phyloP scores from a whole-genome alignment of 176 grass and related monocot species.

The Triticum timopheevii region DNA sequence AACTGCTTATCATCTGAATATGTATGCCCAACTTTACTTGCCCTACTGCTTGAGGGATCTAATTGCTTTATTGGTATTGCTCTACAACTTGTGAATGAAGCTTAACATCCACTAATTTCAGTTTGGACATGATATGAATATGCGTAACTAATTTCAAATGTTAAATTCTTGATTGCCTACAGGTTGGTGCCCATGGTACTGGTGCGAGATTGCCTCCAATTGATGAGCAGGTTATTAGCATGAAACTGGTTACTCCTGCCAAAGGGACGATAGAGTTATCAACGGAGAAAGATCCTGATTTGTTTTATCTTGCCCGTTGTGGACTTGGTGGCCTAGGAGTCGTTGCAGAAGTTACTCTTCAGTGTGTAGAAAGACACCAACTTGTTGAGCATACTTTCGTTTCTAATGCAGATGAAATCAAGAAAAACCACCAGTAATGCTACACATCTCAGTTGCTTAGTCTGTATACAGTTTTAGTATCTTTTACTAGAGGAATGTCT shows the following conservation, averaged over 20 bases:
- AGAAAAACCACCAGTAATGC: constrained; percentile 91
- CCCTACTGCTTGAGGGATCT: constrained; percentile 1
- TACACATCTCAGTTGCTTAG: constrained; percentile 22
- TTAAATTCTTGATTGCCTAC: constrained; percentile 11
- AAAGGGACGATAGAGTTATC: constrained; percentile 86
- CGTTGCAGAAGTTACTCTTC: constrained; percentile 76
- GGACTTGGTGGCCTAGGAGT: constrained; percentile 79
- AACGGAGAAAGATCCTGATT: constrained; percentile 84
- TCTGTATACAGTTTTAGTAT: background rate
- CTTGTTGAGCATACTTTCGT: constrained; percentile 91
- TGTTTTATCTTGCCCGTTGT: constrained; percentile 86
- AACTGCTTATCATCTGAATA: background rate
- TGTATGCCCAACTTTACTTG: background rate
- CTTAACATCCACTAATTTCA: background rate
- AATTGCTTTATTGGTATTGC: background rate
- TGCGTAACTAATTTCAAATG: background rate
- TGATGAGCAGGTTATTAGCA: constrained; percentile 92
- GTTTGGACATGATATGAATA: background rate
- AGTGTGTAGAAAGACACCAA: constrained; percentile 77
- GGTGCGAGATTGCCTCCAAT: constrained; percentile 83
- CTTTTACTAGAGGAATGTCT: constrained; percentile 10
- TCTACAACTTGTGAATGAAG: constrained; percentile 13
- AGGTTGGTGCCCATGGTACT: constrained; percentile 97
- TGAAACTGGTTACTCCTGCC: constrained; percentile 91
- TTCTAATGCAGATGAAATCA: constrained; percentile 70